Percentiles rank a stretch among this genome's conserved stretches.
phyloP scores from a whole-genome alignment of 192 early-diverging fungal species.

The Coemansia sp. region DNA sequence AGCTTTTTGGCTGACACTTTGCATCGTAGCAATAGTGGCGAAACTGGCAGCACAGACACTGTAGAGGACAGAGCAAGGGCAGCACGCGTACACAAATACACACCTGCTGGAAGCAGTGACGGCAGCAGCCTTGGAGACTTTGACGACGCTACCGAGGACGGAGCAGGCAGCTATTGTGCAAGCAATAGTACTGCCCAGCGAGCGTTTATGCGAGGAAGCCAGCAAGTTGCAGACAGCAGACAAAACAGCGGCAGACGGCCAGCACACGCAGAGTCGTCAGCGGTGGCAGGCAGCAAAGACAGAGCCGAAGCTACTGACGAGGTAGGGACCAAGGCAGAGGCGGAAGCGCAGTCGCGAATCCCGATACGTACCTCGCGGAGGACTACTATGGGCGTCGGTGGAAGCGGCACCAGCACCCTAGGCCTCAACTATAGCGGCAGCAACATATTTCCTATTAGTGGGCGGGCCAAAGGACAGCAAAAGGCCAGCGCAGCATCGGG shows the following conservation, averaged over 20 bases:
- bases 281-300: background rate
- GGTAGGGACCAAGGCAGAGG: slow-evolving; percentile 3
- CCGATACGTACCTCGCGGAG: slow-evolving; percentile 24
- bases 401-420: slow-evolving; percentile 51
- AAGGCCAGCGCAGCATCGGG: slow-evolving; percentile 8
- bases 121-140: slow-evolving; percentile 18
- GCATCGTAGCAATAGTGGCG: slow-evolving; percentile 12
- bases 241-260: slow-evolving; percentile 14
- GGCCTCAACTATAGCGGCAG: slow-evolving; percentile 46
- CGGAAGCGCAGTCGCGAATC: slow-evolving; percentile 18
- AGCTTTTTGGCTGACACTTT: background rate
- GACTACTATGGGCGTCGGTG: slow-evolving; percentile 53
- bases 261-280: slow-evolving; percentile 8
- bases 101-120: slow-evolving; percentile 6
- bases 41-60: slow-evolving; percentile 15
- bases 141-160: slow-evolving; percentile 15
- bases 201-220: slow-evolving; percentile 28
- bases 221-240: slow-evolving; percentile 9
- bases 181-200: slow-evolving; percentile 18
- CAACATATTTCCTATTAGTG: slow-evolving; percentile 49
- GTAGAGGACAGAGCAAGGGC: slow-evolving; percentile 10
- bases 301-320: slow-evolving; percentile 3
- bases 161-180: slow-evolving; percentile 18
- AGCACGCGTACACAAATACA: slow-evolving; percentile 5
- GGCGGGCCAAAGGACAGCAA: slow-evolving; percentile 13